Conservation (phyloP, 495 filamentous ascomycete genomes). For the Pseudomonodictys pantanalensis region DNA sequence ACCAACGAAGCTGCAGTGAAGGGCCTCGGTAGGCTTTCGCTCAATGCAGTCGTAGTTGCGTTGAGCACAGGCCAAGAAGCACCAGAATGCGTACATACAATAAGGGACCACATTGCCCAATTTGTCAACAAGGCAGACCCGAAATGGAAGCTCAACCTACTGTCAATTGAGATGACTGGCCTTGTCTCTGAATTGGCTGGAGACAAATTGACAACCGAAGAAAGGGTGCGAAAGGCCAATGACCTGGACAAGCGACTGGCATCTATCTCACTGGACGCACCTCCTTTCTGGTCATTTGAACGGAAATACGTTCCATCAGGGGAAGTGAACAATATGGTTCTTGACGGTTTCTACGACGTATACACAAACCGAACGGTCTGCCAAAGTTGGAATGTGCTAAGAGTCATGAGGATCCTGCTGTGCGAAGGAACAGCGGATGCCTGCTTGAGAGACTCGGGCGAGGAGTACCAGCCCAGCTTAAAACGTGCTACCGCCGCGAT, state of each 20-base stretch:
- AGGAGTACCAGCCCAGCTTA: background rate
- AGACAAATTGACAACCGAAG: background rate
- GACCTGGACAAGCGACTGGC: conserved; percentile 11
- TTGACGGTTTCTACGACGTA: conserved; percentile 29
- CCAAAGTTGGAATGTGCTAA: conserved; percentile 36
- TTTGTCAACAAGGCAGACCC: conserved; percentile 20
- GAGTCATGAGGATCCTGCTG: conserved; percentile 37
- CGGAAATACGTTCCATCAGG: background rate
- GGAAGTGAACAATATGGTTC: conserved; percentile 12
- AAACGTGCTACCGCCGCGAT: conserved; percentile 10
- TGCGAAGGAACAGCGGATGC: conserved; percentile 28
- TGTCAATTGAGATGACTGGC: conserved; percentile 31
- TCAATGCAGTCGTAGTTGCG: conserved; percentile 35
- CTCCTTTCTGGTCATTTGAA: conserved; percentile 4
- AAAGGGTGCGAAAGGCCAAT: background rate
- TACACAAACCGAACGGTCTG: conserved; percentile 33
- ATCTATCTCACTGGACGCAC: background rate
- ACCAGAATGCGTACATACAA: conserved; percentile 24
- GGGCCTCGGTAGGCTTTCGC: conserved; percentile 28
- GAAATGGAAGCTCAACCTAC: conserved; percentile 28
- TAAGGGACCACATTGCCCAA: conserved; percentile 28
- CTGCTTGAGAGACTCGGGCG: background rate
- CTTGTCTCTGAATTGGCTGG: conserved; percentile 18
- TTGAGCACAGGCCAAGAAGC: conserved; percentile 19
- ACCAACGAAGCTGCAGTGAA: conserved; percentile 15